phyloP scores from a whole-genome alignment of 1,284 basidiomycete genomes.

The Hypsizygus ulmarius region DNA sequence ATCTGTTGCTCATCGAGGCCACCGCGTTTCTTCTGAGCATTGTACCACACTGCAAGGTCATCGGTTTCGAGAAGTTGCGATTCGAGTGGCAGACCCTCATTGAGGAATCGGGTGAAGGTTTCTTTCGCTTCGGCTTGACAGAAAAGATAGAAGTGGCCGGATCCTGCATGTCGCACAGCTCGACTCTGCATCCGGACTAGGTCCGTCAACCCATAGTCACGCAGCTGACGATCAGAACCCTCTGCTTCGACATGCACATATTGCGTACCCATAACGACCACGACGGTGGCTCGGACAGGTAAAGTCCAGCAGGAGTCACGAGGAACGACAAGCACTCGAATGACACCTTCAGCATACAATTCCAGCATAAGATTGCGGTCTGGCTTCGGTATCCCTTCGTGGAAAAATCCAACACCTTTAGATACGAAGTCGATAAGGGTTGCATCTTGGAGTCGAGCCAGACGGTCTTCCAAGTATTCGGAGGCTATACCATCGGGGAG shows the following conservation, averaged over 20 bases:
- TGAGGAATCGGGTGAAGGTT: conserved; percentile 78
- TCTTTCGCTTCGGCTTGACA: conserved; percentile 83
- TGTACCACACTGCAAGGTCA: conserved; percentile 54
- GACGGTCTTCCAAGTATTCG: conserved; percentile 61
- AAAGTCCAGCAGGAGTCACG: conserved; percentile 86
- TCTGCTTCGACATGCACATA: conserved; percentile 60
- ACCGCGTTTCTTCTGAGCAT: conserved; percentile 36
- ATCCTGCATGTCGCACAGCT: conserved; percentile 62
- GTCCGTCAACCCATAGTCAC: conserved; percentile 81
- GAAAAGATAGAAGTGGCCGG: conserved; percentile 80
- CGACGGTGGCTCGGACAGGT: conserved; percentile 76
- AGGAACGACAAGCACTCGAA: conserved; percentile 84
- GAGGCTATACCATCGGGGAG: conserved; percentile 52
- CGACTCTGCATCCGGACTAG: conserved; percentile 90
- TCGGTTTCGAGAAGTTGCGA: conserved; percentile 66
- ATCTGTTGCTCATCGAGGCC: conserved; percentile 60
- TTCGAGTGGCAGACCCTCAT: conserved; percentile 87
- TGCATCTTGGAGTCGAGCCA: conserved; percentile 62
- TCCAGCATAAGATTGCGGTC: conserved; percentile 83
- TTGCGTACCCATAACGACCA: conserved; percentile 93
- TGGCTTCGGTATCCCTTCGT: conserved; percentile 64
- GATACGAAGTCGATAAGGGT: conserved; percentile 73
- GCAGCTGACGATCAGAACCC: conserved; percentile 61
- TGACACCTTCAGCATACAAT: conserved; percentile 77
- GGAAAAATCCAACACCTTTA: conserved; percentile 90